Conservation (phyloP, 768 basidiomycete species). For the Mycena polygramma region DNA sequence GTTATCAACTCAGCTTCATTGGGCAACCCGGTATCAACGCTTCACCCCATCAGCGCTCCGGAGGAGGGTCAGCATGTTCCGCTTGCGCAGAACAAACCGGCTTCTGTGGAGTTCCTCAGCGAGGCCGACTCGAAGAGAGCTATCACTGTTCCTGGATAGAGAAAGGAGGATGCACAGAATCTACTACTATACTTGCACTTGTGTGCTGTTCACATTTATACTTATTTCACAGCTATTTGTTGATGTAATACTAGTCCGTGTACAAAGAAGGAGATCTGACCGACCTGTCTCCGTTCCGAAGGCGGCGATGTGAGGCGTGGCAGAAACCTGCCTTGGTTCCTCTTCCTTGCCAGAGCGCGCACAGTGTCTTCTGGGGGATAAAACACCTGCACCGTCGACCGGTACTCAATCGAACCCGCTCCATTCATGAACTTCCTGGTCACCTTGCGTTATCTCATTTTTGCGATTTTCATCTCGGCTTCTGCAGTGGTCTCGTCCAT, state of each 20-base stretch:
- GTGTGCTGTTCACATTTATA: slow-evolving; percentile 19
- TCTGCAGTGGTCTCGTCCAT: slow-evolving; percentile 43
- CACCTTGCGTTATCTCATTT: slow-evolving; percentile 68
- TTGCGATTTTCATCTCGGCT: slow-evolving; percentile 50
- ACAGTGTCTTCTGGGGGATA: slow-evolving; percentile 29
- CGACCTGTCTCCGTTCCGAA: slow-evolving; percentile 28
- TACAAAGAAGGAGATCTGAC: slow-evolving; percentile 1
- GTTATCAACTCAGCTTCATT: slow-evolving; percentile 40
- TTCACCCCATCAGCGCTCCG: slow-evolving; percentile 20
- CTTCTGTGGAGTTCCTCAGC: slow-evolving; percentile 21
- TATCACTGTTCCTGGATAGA: slow-evolving; percentile 30
- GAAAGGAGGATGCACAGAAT: slow-evolving; percentile 18
- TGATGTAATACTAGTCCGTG: slow-evolving; percentile 14
- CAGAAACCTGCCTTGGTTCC: slow-evolving; percentile 21
- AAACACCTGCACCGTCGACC: slow-evolving; percentile 45
- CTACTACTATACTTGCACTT: slow-evolving; percentile 20
- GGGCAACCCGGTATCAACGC: slow-evolving; percentile 10
- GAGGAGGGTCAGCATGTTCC: slow-evolving; percentile 39
- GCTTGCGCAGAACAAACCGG: slow-evolving; percentile 35
- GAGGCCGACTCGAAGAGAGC: slow-evolving; percentile 18
- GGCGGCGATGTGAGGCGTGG: slow-evolving; percentile 24
- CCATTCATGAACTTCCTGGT: slow-evolving; percentile 61
- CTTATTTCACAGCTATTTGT: slow-evolving; percentile 26
- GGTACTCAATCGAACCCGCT: slow-evolving; percentile 41
- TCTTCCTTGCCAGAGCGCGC: slow-evolving; percentile 22